phyloP scores from a whole-genome alignment of 2,329 filamentous ascomycete genomes.

The Pseudocercospora musae region DNA sequence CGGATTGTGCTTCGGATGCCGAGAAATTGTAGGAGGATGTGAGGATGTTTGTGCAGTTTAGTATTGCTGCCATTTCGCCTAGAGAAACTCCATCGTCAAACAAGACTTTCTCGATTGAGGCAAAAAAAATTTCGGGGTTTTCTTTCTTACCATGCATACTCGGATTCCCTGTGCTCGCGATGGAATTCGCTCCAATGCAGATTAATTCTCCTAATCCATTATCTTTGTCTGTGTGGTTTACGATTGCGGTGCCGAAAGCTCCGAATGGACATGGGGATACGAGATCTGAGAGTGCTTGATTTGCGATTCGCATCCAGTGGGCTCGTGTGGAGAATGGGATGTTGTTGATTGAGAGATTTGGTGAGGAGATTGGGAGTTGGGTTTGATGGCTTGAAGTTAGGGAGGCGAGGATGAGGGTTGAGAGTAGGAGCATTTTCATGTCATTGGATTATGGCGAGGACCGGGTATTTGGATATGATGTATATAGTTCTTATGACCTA shows the following conservation, averaged over 20 bases:
- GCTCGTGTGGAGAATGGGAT: constrained; percentile 18
- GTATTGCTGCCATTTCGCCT: constrained; percentile 56
- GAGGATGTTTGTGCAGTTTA: constrained; percentile 52
- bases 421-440: not conserved
- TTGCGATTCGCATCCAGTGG: constrained; percentile 55
- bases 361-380: constrained; percentile 10
- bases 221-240: constrained; percentile 50
- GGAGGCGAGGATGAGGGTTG: not conserved
- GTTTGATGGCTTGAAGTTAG: not conserved
- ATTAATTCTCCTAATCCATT: constrained; percentile 44
- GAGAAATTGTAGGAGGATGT: constrained; percentile 47
- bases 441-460: too few species aligned
- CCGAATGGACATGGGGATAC: constrained; percentile 51
- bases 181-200: constrained; percentile 52
- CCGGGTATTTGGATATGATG: not conserved
- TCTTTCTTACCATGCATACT: constrained; percentile 49
- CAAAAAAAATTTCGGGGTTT: too few species aligned
- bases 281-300: constrained; percentile 43
- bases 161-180: constrained; percentile 48
- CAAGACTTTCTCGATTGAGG: too few species aligned
- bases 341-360: constrained; percentile 13
- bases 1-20: constrained; percentile 41
- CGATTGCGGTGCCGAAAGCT: constrained; percentile 54
- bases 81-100: not conserved
- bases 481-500: not conserved